A percentile compares a stretch with the other conserved stretches of the same genome.
Conservation (phyloP, 768 basidiomycete genomes). For the Clitopilus passeckerianus region DNA sequence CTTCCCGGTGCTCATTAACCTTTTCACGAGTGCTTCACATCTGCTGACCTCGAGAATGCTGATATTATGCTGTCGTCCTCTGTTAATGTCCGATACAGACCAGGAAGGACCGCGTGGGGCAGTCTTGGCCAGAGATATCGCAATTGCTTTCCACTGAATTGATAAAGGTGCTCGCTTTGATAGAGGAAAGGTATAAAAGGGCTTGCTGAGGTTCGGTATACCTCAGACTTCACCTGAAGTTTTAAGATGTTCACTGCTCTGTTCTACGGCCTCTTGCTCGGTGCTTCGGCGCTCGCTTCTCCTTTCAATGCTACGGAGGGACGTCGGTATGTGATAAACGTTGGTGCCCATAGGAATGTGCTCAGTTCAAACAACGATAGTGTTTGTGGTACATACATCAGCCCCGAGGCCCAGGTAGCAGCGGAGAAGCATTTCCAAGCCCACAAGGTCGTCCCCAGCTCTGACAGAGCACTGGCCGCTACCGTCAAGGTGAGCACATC, state of each 20-base stretch:
- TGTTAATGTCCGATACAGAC: not conserved
- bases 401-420: constrained; percentile 5
- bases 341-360: not conserved
- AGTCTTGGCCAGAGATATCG: not conserved
- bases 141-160: not conserved
- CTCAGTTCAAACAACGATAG: not conserved
- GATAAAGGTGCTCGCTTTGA: not conserved
- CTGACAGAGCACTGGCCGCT: not conserved
- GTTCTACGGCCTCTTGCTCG: constrained; percentile 4
- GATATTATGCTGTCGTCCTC: not conserved
- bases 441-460: constrained; percentile 1
- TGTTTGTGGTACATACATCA: constrained; percentile 9
- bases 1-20: not conserved
- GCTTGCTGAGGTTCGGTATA: not conserved
- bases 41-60: not conserved
- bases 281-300: constrained; percentile 1
- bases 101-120: not conserved
- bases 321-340: not conserved
- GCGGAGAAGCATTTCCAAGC: constrained; percentile 12
- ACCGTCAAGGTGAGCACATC: not conserved
- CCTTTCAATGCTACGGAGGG: not conserved
- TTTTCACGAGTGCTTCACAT: not conserved
- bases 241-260: constrained; percentile 4
- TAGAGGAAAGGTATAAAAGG: not conserved
- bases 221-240: not conserved